phyloP scores from a whole-genome alignment of 352 stramenopile species.

The Phytophthora sojae region DNA sequence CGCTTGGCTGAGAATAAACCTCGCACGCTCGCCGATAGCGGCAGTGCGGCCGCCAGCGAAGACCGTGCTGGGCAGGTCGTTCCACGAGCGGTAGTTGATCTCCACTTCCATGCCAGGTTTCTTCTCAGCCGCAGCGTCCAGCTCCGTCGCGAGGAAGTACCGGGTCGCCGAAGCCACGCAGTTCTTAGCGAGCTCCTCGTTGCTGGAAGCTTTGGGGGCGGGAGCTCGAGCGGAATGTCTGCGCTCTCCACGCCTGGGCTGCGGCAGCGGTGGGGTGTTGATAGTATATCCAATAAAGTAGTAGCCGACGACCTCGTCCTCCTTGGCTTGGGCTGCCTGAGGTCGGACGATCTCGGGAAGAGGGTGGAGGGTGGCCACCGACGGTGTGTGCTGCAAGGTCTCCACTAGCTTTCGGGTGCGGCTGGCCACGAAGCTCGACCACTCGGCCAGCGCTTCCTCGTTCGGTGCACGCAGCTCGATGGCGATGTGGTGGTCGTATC shows the following conservation, averaged over 20 bases:
- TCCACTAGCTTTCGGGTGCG: conserved; percentile 88
- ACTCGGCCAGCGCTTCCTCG: conserved; percentile 71
- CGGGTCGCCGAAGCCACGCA: conserved; percentile 66
- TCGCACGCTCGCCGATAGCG: conserved; percentile 75
- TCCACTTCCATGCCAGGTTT: conserved; percentile 64
- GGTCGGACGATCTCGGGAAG: conserved; percentile 70
- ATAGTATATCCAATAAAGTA: conserved; percentile 82
- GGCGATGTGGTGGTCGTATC: conserved; percentile 85
- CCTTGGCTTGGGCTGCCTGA: conserved; percentile 2
- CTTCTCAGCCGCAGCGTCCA: conserved; percentile 63
- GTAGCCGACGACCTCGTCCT: conserved; percentile 46
- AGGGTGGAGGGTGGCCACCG: conserved; percentile 71
- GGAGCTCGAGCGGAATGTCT: conserved; percentile 16
- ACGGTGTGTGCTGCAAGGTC: conserved; percentile 73
- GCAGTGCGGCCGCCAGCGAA: conserved; percentile 67
- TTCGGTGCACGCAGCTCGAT: conserved; percentile 64
- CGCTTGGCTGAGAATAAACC: conserved; percentile 80
- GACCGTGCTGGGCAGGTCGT: conserved; percentile 66
- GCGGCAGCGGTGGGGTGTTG: conserved; percentile 15
- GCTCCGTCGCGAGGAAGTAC: conserved; percentile 86
- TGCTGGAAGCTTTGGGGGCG: not conserved
- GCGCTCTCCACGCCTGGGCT: conserved; percentile 16
- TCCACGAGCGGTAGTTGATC: conserved; percentile 74
- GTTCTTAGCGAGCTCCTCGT: conserved; percentile 47
- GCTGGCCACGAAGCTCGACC: conserved; percentile 81